phyloP scores from a whole-genome alignment of 2,329 filamentous ascomycete species.

The Didymella glomerata region DNA sequence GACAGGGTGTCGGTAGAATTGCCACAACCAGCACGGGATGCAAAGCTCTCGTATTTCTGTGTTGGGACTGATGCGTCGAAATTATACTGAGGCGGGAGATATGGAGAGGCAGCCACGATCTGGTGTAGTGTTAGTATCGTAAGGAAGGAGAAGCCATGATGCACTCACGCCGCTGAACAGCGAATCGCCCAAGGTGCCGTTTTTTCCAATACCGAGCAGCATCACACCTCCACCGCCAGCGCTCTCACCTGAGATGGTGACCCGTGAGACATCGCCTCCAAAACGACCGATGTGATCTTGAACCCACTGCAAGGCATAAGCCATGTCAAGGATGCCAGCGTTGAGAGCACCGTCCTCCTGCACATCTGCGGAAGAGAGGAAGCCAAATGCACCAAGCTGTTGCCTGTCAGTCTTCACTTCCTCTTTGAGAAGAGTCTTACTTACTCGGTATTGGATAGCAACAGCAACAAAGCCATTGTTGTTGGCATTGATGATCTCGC shows the following conservation, averaged over 20 bases:
- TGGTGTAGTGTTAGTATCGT: slow-evolving; percentile 7
- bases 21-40: slow-evolving; percentile 37
- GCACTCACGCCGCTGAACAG: slow-evolving; percentile 47
- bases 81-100: slow-evolving; percentile 62
- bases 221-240: slow-evolving; percentile 53
- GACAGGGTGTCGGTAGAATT: slow-evolving; percentile 48
- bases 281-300: slow-evolving; percentile 54
- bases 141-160: too few relatives aligned
- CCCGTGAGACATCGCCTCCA: slow-evolving; percentile 32
- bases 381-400: slow-evolving; percentile 56
- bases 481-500: slow-evolving; percentile 57
- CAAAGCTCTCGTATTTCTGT: slow-evolving; percentile 57
- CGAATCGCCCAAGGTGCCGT: slow-evolving; percentile 38
- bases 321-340: slow-evolving; percentile 57
- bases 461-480: slow-evolving; percentile 60
- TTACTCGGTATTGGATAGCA: slow-evolving; percentile 60
- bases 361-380: slow-evolving; percentile 51
- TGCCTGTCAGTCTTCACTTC: background rate
- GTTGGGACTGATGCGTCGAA: slow-evolving; percentile 58
- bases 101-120: slow-evolving; percentile 56
- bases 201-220: slow-evolving; percentile 47
- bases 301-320: slow-evolving; percentile 61
- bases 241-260: slow-evolving; percentile 50
- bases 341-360: slow-evolving; percentile 49
- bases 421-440: background rate